Evolutionary conservation across 345 rosid genomes (phyloP).

Genomic region (Atalantia buxifolia): DNA sequence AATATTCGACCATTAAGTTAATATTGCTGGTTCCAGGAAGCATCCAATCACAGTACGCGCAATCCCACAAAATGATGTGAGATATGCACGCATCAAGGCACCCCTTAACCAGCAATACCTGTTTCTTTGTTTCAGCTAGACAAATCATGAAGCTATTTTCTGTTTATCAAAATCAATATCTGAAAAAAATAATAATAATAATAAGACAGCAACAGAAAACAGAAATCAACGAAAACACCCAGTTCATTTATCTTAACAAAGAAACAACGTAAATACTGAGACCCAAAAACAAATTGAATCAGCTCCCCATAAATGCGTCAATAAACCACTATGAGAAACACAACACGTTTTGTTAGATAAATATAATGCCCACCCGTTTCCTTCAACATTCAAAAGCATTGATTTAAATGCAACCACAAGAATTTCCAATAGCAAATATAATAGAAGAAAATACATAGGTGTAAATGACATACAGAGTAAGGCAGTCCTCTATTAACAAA

Average conservation of each 20-base stretch:
- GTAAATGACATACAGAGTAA: background rate
- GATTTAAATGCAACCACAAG: background rate
- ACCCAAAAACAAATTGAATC: too few species aligned
- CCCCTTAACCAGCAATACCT: constrained; percentile 22
- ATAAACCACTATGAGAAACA: background rate
- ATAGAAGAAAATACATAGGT: background rate
- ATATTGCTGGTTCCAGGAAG: constrained; percentile 28
- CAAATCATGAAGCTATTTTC: background rate
- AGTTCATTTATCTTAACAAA: background rate
- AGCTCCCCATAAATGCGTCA: background rate
- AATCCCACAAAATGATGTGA: background rate
- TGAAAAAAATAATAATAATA: background rate
- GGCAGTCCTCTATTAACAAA: background rate
- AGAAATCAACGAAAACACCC: background rate
- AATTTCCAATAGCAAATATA: too few species aligned
- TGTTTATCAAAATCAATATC: background rate
- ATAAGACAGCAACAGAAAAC: background rate
- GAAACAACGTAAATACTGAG: background rate
- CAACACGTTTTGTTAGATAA: background rate
- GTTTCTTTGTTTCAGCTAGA: too few species aligned
- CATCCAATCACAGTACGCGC: constrained; percentile 11
- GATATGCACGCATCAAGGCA: constrained; percentile 16
- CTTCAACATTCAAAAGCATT: background rate
- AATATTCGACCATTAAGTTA: constrained; percentile 10
- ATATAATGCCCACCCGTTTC: background rate